Conservation (phyloP, 192 early-diverging fungal genomes). For the Geranomyces variabilis region DNA sequence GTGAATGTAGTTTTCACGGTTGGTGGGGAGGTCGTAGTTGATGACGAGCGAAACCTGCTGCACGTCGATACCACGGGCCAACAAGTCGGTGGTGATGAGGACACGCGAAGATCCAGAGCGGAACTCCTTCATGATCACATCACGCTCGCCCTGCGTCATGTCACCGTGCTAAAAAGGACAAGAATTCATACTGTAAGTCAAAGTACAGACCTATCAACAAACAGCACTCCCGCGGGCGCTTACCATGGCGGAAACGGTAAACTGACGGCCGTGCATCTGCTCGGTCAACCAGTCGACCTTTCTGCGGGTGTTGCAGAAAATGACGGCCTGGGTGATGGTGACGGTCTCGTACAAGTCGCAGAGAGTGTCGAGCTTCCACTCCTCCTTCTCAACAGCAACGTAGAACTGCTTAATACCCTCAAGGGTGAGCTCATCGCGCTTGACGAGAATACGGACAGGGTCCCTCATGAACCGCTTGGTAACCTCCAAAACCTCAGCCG, state of each 20-base stretch:
- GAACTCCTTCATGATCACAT: constrained; percentile 99
- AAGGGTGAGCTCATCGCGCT: constrained; percentile 93
- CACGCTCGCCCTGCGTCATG: constrained; percentile 95
- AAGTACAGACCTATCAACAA: background rate
- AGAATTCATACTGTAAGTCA: background rate
- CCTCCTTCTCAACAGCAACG: constrained; percentile 97
- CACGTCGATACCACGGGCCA: constrained; percentile 99
- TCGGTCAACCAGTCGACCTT: constrained; percentile 99
- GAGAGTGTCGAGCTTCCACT: constrained; percentile 99
- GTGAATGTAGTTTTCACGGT: constrained; percentile 99
- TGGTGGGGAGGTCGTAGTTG: constrained; percentile 98
- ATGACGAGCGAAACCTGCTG: constrained; percentile 99
- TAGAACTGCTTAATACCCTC: constrained; percentile 98
- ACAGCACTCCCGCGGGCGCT: background rate
- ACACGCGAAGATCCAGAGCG: constrained; percentile 94
- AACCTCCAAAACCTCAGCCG: constrained; percentile 90
- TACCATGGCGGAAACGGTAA: constrained; percentile 94
- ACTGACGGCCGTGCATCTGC: constrained; percentile 85
- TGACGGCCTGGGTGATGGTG: constrained; percentile 98
- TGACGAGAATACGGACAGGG: constrained; percentile 98
- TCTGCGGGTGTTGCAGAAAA: constrained; percentile 99
- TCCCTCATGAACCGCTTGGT: constrained; percentile 98
- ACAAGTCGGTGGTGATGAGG: constrained; percentile 96
- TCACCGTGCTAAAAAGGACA: constrained; percentile 94
- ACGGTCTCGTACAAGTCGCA: constrained; percentile 98